Evolutionary conservation across 31 red algal genomes (phyloP), one percentile per base, ranked within the genome.

Genomic region (Asparagopsis taxiformis): DNA sequence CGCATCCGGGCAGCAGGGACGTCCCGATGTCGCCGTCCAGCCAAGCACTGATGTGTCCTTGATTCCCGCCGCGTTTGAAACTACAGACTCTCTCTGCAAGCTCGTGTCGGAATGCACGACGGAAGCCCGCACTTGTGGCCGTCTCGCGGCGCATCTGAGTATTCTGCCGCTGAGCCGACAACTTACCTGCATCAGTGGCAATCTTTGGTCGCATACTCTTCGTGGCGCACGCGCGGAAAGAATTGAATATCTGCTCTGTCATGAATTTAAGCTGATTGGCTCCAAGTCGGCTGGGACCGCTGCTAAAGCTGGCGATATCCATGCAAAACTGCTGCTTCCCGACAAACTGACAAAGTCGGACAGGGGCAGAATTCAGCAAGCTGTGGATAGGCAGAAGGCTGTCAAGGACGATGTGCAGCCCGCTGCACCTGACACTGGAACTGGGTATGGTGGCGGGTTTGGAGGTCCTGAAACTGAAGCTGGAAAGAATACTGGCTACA

Each of bases 191-290:
- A 84, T 97, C 59, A 82, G 80, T 17, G 94, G 94, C 49, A 84
- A 97, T 56, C 53, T 88, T 17, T 97, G 94, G 94, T 87, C 88
- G n/a, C 77, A 76, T 34, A 84, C 88, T 37, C 46, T 97, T 8
- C 82, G 62, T n/a, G 88, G 88, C 13, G 55, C 61, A 32, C 83
- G 94, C 30, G 94, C 94, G 9, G 88, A 92, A 51, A 58, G 94
- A 16, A 92, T 97, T 23, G 94, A 97, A 24, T 87, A 72, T 68
- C 88, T 97, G 2, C 61, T 97, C 15, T 77, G 72, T 36, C 94
- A 97, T 69, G 94, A 88, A 19, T 88, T 97, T 59, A 70, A 77
- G 36, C 34, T 61, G 15, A 77, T 82, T 28, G 72, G 85, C 16
- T 59, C 79, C 1, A 73, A 84, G 67, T 21, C 23, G 39, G 63